Evolutionary conservation across 73 alveolate species (phyloP).

Genomic region (Tetrahymena elliotti): DNA sequence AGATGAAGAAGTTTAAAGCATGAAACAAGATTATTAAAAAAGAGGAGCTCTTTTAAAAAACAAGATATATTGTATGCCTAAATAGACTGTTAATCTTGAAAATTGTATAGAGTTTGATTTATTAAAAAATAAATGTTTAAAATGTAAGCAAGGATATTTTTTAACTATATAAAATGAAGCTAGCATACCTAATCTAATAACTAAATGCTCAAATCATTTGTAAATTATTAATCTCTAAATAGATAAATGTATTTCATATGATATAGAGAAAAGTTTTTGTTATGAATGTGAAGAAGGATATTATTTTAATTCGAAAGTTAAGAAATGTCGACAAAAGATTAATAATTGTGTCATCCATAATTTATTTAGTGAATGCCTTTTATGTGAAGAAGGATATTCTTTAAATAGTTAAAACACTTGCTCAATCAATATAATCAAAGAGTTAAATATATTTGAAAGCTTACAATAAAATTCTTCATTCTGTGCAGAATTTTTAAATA

Average conservation of each 20-base stretch:
- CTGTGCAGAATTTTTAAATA: neutral
- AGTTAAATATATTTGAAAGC: too few species aligned
- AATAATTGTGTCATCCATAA: neutral
- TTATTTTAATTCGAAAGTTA: neutral
- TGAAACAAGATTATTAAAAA: neutral
- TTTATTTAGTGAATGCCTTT: neutral
- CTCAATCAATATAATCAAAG: neutral
- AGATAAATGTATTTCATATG: neutral
- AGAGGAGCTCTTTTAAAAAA: neutral
- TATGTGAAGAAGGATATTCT: neutral
- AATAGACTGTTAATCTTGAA: too few species aligned
- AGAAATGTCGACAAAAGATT: neutral
- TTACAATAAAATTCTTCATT: neutral
- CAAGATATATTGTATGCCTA: neutral
- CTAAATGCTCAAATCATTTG: neutral
- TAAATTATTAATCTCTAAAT: neutral
- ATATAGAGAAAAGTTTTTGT: neutral
- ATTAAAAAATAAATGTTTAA: neutral
- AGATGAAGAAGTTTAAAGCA: neutral
- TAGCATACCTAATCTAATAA: too few species aligned
- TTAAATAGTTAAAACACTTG: neutral
- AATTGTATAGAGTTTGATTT: neutral
- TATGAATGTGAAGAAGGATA: neutral
- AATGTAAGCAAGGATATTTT: neutral
- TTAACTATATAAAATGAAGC: neutral